These are phyloP conservation scores for Imleria badia DNA, from an alignment of 768 basidiomycete species.

Conservation along the genomic window DNA sequence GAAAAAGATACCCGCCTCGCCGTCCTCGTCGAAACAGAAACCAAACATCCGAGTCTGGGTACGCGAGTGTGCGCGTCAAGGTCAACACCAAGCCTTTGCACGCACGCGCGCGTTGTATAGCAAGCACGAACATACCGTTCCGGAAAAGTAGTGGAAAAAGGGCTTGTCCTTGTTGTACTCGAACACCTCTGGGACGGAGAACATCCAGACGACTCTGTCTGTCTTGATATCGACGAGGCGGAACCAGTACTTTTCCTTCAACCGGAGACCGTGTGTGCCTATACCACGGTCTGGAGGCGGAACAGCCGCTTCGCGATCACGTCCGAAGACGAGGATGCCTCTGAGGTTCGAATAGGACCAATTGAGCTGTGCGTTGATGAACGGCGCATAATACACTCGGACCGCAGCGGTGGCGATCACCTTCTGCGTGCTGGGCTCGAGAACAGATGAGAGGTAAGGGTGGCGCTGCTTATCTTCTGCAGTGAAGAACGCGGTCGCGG, in stretches of 20 bases:
- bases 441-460: constrained; percentile 39
- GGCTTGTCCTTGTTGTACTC: constrained; percentile 82
- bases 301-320: constrained; percentile 29
- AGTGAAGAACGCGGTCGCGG: constrained; percentile 34
- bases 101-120: not conserved
- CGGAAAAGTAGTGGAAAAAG: constrained; percentile 90
- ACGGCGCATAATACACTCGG: constrained; percentile 61
- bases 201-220: constrained; percentile 65
- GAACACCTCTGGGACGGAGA: constrained; percentile 57
- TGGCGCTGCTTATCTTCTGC: constrained; percentile 39
- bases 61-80: not conserved
- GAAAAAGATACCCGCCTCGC: constrained; percentile 56
- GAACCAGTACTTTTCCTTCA: constrained; percentile 56
- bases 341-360: constrained; percentile 63
- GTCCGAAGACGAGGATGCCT: constrained; percentile 58
- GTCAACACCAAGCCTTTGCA: not conserved
- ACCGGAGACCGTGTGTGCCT: constrained; percentile 22
- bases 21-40: constrained; percentile 58
- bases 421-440: constrained; percentile 41
- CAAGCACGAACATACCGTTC: constrained; percentile 58
- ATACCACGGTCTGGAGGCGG: constrained; percentile 21
- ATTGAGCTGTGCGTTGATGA: constrained; percentile 43
- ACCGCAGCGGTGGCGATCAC: constrained; percentile 55
- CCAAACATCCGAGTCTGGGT: constrained; percentile 47
- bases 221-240: constrained; percentile 57